Conservation (phyloP, 768 basidiomycete genomes). For the Mycena floridula region DNA sequence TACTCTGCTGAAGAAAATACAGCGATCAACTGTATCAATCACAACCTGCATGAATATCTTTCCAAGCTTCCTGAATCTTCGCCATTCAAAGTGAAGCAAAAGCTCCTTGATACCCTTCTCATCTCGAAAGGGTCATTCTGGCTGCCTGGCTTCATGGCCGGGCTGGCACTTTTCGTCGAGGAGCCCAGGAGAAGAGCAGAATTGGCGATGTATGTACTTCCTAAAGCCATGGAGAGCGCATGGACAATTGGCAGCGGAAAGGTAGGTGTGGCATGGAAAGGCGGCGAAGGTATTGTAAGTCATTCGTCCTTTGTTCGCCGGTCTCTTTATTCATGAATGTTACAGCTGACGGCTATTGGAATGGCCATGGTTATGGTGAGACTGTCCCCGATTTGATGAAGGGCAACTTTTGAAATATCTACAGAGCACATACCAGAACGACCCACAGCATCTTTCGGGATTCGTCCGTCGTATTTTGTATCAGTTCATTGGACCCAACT, state of each 20-base stretch:
- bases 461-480: constrained; percentile 78
- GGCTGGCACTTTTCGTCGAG: constrained; percentile 79
- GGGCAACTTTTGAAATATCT: constrained; percentile 1
- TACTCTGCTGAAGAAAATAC: constrained; percentile 1
- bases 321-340: constrained; percentile 2
- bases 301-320: constrained; percentile 2
- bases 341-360: constrained; percentile 59
- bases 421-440: constrained; percentile 75
- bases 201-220: constrained; percentile 87
- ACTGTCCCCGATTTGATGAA: background rate
- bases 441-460: constrained; percentile 78
- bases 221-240: constrained; percentile 85
- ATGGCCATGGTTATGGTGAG: constrained; percentile 89
- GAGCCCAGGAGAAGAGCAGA: constrained; percentile 85
- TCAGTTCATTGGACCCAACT: constrained; percentile 88
- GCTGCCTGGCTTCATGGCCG: constrained; percentile 66
- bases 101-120: constrained; percentile 44
- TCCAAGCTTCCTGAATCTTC: constrained; percentile 28
- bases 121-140: constrained; percentile 69
- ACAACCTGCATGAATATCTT: constrained; percentile 48
- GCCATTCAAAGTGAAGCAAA: constrained; percentile 34
- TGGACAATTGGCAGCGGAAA: constrained; percentile 77
- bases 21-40: constrained; percentile 66
- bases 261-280: constrained; percentile 67
- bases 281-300: constrained; percentile 61